Evolutionary conservation across 768 basidiomycete species (phyloP), one percentile per base, ranked within the genome.

Genomic region (Postia placenta): DNA sequence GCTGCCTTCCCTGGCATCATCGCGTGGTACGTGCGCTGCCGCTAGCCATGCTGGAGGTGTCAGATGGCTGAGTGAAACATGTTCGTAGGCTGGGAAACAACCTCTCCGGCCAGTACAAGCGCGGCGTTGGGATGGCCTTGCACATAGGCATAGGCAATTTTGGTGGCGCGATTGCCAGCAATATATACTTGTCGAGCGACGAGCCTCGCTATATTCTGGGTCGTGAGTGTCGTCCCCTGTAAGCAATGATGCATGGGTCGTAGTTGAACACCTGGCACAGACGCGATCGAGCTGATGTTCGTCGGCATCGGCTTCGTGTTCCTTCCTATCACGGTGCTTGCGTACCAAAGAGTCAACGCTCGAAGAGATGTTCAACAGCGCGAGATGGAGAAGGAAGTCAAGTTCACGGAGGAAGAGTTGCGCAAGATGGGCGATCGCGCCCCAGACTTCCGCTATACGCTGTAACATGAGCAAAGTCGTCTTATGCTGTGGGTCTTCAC

Each of bases 121-220:
- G 85, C 3, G 84, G 65, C 14, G 69, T 82, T 11, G 83, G 79
- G 2, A 79, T 87, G 74, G 83, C 82, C 0, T 45, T 85, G 22
- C 79, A 85, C n/a, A 80, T 85, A 23, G 79, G 80, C 5, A 71
- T 84, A 17, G 83, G 81, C 0, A 83, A 85, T 57, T 77, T 85
- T 51, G 67, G 75, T 23, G 84, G 83, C 1, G 80, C 79, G 0
- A 79, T 86, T 45, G 78, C 83, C 2, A 71, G 74, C 5, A 84
- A 80, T 53, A 76, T 87, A 5, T 87, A 79, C 59, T 72, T 81
- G 12, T 53, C 74, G 0, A 67, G 71, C 52, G 85, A 87, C 57
- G 65, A 69, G 3, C 85, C 85, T 2, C 73, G 79, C 2, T 87
- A 75, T 56, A 64, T 78, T 33, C 56, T 83, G 37, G 85, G 85